These are phyloP conservation scores for Jatropha multifida DNA, from an alignment of 441 rosid species.

Conservation along the genomic window DNA sequence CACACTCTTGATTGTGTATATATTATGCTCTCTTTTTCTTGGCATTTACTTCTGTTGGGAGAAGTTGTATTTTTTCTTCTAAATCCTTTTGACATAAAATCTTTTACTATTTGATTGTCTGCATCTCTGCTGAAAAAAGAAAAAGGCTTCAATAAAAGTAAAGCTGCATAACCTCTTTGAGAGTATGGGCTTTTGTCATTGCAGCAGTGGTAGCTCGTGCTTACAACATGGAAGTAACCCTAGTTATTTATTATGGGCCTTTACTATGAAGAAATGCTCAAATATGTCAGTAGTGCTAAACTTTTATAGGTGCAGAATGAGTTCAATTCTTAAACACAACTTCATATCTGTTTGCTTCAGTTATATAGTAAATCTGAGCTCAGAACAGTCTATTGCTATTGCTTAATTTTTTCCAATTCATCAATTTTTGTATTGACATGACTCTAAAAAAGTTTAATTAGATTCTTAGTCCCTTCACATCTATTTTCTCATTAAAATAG, in stretches of 20 bases:
- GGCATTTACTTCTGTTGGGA: neutral
- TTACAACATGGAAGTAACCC: neutral
- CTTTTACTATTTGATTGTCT: neutral
- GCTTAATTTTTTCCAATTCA: neutral
- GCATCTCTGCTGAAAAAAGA: neutral
- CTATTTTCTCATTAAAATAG: neutral
- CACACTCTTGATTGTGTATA: neutral
- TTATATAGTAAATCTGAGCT: neutral
- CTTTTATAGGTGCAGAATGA: neutral
- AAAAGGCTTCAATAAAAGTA: neutral
- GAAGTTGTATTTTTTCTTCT: neutral
- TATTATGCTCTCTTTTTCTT: neutral
- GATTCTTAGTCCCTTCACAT: neutral
- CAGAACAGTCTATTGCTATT: neutral
- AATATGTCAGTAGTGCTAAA: neutral
- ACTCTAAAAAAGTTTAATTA: neutral
- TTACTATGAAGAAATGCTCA: neutral
- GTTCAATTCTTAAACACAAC: neutral
- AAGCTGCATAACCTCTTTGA: neutral
- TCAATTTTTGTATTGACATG: neutral
- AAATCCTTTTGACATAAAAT: neutral
- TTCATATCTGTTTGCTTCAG: neutral
- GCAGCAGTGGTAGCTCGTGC: constrained; percentile 4
- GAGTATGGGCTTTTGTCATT: neutral
- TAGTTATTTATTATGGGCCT: neutral